phyloP scores from a whole-genome alignment of 148 eudicot species.

The Fagopyrum esculentum region DNA sequence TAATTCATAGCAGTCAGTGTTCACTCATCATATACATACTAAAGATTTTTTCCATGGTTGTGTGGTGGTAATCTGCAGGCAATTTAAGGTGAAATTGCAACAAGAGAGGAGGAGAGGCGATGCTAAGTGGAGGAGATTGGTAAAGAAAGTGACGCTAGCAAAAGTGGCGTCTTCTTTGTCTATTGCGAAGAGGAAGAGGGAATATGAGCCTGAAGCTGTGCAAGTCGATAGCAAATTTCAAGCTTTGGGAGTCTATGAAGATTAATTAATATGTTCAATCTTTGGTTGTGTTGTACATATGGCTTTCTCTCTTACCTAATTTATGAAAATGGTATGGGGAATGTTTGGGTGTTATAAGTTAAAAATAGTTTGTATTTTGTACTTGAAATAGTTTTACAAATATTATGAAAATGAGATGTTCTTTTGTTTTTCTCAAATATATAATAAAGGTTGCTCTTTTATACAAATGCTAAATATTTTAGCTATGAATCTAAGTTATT shows the following conservation, averaged over 20 bases:
- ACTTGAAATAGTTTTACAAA: neutral
- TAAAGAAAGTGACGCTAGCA: conserved; percentile 60
- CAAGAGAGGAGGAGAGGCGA: conserved; percentile 44
- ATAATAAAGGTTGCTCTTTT: too few relatives aligned
- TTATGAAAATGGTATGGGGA: neutral
- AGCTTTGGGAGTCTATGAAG: neutral
- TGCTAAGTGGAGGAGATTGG: conserved; percentile 63
- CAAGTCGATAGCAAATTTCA: neutral
- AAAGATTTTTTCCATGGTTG: neutral
- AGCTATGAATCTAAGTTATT: too few relatives aligned
- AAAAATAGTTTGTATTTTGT: neutral
- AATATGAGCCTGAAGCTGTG: neutral
- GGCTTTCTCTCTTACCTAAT: neutral
- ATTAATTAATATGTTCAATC: neutral
- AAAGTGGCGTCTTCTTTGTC: conserved; percentile 45
- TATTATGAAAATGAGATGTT: too few relatives aligned
- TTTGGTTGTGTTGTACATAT: neutral
- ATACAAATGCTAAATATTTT: too few relatives aligned
- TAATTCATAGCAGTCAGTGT: neutral
- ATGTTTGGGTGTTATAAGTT: neutral
- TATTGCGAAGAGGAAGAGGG: conserved; percentile 25
- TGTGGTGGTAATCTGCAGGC: conserved; percentile 28
- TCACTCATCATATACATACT: neutral
- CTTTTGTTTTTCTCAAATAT: too few relatives aligned
- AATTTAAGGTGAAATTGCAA: conserved; percentile 68